phyloP scores from a whole-genome alignment of 2,329 filamentous ascomycete genomes.

The Ophiognomonia clavigignenti-juglandacearum region DNA sequence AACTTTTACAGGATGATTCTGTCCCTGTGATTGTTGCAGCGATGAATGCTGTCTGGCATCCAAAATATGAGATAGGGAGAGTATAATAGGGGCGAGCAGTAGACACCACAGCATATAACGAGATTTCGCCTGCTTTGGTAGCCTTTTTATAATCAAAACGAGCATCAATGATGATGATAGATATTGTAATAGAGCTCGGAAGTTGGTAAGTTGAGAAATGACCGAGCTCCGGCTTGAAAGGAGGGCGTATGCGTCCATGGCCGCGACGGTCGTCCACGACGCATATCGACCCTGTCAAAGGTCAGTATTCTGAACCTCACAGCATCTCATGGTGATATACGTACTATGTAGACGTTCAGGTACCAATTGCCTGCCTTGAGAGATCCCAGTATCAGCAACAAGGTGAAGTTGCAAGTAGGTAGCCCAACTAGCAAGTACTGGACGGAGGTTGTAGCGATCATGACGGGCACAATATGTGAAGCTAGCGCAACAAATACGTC shows the following conservation, averaged over 20 bases:
- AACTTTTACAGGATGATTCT: conserved; percentile 32
- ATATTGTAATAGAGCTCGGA: conserved; percentile 22
- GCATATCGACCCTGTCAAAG: too few relatives aligned
- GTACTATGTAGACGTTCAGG: too few relatives aligned
- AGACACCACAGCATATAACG: conserved; percentile 27
- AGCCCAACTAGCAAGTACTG: too few relatives aligned
- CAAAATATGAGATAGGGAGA: conserved; percentile 25
- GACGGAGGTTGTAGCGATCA: too few relatives aligned
- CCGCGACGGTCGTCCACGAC: too few relatives aligned
- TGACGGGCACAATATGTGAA: too few relatives aligned
- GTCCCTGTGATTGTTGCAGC: neutral
- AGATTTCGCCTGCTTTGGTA: conserved; percentile 27
- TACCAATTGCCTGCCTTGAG: too few relatives aligned
- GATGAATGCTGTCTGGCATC: conserved; percentile 20
- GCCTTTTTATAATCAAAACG: conserved; percentile 24
- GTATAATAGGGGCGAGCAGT: conserved; percentile 24
- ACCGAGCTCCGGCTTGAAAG: conserved; percentile 25
- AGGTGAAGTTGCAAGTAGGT: too few relatives aligned
- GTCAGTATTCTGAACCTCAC: too few relatives aligned
- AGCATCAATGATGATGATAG: conserved; percentile 28
- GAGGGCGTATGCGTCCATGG: conserved; percentile 31
- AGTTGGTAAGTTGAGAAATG: conserved; percentile 22
- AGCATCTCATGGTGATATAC: too few relatives aligned
- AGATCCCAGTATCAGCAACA: too few relatives aligned
- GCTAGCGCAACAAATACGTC: too few relatives aligned